A percentile compares a stretch with the other conserved stretches of the same genome.
phyloP scores from a whole-genome alignment of 2,329 filamentous ascomycete species.

The Talaromyces islandicus region DNA sequence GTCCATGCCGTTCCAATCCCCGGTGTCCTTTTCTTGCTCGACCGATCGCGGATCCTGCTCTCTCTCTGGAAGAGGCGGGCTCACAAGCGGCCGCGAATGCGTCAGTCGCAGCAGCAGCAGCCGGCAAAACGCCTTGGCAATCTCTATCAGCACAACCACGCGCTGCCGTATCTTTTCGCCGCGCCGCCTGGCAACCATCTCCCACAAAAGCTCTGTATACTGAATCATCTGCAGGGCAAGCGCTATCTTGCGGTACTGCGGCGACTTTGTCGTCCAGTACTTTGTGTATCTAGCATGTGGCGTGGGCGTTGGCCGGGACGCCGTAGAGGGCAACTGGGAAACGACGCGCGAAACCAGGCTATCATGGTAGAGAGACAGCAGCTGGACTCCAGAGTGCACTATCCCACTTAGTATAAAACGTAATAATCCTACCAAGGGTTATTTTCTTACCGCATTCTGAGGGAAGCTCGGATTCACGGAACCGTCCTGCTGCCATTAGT shows the following conservation, averaged over 20 bases:
- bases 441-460: constrained; percentile 68
- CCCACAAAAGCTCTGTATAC: constrained; percentile 93
- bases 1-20: constrained; percentile 45
- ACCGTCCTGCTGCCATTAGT: constrained; percentile 28
- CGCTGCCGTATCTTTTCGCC: constrained; percentile 78
- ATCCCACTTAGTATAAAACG: not conserved
- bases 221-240: constrained; percentile 81
- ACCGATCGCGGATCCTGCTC: constrained; percentile 64
- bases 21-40: constrained; percentile 45
- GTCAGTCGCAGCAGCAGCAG: constrained; percentile 76
- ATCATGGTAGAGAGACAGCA: constrained; percentile 91
- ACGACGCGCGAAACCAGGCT: constrained; percentile 66
- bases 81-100: constrained; percentile 73
- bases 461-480: constrained; percentile 78
- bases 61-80: constrained; percentile 77
- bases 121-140: constrained; percentile 77
- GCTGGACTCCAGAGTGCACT: constrained; percentile 80
- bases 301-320: constrained; percentile 44
- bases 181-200: constrained; percentile 88
- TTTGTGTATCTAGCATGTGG: constrained; percentile 60
- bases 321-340: constrained; percentile 50
- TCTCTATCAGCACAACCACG: constrained; percentile 77
- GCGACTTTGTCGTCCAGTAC: constrained; percentile 56
- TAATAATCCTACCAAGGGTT: not conserved
- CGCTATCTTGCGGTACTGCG: constrained; percentile 74